Conservation (phyloP, 805 yeast species). For the Geotrichum ghanense region DNA sequence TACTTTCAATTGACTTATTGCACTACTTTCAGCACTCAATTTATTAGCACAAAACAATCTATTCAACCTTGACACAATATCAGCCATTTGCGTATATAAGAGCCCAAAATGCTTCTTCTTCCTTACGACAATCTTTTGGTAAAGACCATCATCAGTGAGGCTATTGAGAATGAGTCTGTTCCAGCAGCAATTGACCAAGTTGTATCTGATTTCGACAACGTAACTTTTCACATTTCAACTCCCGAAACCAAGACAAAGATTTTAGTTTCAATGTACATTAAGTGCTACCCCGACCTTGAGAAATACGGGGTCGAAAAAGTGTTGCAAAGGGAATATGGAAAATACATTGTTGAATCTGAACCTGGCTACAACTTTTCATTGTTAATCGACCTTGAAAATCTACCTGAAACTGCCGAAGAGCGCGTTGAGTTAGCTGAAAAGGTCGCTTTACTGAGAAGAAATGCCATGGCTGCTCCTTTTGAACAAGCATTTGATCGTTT, state of each 20-base stretch:
- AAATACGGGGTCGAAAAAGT: slow-evolving; percentile 42
- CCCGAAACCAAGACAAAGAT: slow-evolving; percentile 59
- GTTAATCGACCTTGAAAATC: slow-evolving; percentile 44
- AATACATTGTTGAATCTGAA: slow-evolving; percentile 48
- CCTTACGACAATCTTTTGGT: slow-evolving; percentile 76
- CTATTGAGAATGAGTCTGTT: slow-evolving; percentile 41
- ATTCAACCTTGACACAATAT: no score
- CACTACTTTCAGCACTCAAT: no score
- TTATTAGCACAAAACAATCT: no score
- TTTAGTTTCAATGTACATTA: slow-evolving; percentile 58
- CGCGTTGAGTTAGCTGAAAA: slow-evolving; percentile 44
- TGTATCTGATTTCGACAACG: slow-evolving; percentile 90
- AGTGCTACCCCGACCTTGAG: slow-evolving; percentile 63
- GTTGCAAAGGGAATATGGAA: slow-evolving; percentile 37
- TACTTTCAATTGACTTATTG: no score
- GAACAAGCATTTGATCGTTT: slow-evolving; percentile 74
- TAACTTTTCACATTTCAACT: slow-evolving; percentile 88
- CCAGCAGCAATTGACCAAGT: slow-evolving; percentile 58
- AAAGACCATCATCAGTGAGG: slow-evolving; percentile 67
- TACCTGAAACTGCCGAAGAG: slow-evolving; percentile 34
- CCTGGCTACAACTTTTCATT: slow-evolving; percentile 75
- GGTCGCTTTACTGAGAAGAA: slow-evolving; percentile 68
- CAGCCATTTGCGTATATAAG: no score
- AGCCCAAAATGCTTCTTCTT: slow-evolving; percentile 68
- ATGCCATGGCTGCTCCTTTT: slow-evolving; percentile 88